Evolutionary conservation across 2,329 filamentous ascomycete genomes (phyloP), one percentile per base, ranked within the genome.

Genomic region (Botryotinia globosa): DNA sequence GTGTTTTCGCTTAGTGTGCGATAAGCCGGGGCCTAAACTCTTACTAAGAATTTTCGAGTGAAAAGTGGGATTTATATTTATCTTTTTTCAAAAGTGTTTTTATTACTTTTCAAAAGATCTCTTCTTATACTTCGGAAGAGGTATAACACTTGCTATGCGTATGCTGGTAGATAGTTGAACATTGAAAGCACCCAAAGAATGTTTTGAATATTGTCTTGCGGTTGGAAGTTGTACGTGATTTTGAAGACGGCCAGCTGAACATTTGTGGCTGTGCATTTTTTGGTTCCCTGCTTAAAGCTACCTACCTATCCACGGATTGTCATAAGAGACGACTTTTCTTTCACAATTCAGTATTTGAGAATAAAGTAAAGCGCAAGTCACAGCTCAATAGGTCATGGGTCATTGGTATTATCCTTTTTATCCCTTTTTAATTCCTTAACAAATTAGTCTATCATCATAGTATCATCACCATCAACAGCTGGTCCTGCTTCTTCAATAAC

Each of bases 391-490:
- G 51, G 6, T 29, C n/a, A 56, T 56, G n/a, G n/a, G 14, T 56
- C 16, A 56, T 56, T 18, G 34, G 29, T 61, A 34, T 62, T 58
- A 14, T 48, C 56, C 32, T 72, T 56, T 48, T 68, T 59, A 61
- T 39, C 39, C 58, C 58, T 61, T 61, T 61, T 61, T 16, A 20
- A 48, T 58, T 51, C 25, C 54, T 72, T 48, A 25, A 37, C 25
- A 72, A 73, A 74, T 75, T 77, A 80, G 76, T 80, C 90, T 78
- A 94, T 87, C 79, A 94, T 85, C 94, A 98, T 98, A 25, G 94
- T 97, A 84, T 98, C 95, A 81, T 98, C 93, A 16, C 92, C 94
- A 77, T 94, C 90, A 77, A 88, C 83, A 37, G 80, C 84, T 76
- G 83, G 84, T 77, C 79, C 87, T 79, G 83, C 85, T 76, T 82